phyloP scores from a whole-genome alignment of 2,329 filamentous ascomycete species.

The Fusarium setosum region DNA sequence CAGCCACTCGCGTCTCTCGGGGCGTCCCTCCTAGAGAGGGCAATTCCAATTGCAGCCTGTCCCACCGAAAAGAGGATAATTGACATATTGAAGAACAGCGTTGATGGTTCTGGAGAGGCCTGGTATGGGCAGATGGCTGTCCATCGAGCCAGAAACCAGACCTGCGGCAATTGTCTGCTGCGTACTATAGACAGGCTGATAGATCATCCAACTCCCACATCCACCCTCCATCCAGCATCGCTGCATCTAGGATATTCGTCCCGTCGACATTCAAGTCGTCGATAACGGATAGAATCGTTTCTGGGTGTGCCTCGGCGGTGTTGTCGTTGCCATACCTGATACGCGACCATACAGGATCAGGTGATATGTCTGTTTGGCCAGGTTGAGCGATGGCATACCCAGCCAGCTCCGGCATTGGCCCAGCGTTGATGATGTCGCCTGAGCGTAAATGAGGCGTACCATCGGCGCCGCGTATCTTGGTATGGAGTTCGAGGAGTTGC shows the following conservation, averaged over 20 bases:
- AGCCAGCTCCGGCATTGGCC: neutral
- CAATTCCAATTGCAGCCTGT: too few relatives aligned
- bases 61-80: too few relatives aligned
- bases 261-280: conserved; percentile 25
- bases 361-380: conserved; percentile 9
- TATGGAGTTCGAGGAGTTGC: conserved; percentile 29
- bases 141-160: too few relatives aligned
- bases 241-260: conserved; percentile 3
- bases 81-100: too few relatives aligned
- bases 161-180: too few relatives aligned
- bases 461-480: conserved; percentile 14
- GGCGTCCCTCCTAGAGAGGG: too few relatives aligned
- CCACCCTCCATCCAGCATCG: conserved; percentile 25
- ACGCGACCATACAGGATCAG: conserved; percentile 32
- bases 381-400: conserved; percentile 19
- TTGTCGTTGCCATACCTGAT: conserved; percentile 4
- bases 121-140: too few relatives aligned
- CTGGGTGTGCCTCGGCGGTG: conserved; percentile 4
- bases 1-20: too few relatives aligned
- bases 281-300: conserved; percentile 30
- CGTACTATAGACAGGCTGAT: neutral
- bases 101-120: too few relatives aligned
- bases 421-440: neutral
- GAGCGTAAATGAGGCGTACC: neutral
- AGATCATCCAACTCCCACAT: conserved; percentile 26